These are phyloP conservation scores for Trichoderma orchidacearum DNA, from an alignment of 495 filamentous ascomycete species.

Conservation along the genomic window DNA sequence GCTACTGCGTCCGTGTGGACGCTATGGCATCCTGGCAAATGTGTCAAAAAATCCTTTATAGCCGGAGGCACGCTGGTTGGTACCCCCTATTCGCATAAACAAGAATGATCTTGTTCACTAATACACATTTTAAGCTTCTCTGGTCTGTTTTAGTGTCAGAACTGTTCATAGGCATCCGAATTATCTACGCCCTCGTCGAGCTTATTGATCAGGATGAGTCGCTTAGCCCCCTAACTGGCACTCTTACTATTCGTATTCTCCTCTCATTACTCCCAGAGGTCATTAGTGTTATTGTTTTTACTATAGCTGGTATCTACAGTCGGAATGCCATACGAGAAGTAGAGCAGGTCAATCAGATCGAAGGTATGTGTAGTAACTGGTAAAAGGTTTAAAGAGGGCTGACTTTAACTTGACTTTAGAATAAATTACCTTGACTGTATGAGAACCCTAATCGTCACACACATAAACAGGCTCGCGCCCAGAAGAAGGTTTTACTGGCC, in stretches of 20 bases:
- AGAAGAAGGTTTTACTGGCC: too few relatives aligned
- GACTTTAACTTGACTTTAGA: too few relatives aligned
- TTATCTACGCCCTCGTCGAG: not conserved
- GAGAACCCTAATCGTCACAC: too few relatives aligned
- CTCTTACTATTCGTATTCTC: not conserved
- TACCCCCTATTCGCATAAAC: not conserved
- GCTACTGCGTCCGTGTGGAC: not conserved
- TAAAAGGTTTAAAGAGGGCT: too few relatives aligned
- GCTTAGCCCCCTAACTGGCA: not conserved
- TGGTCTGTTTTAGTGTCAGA: not conserved
- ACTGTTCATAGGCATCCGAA: not conserved
- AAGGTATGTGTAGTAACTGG: too few relatives aligned
- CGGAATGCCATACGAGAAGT: too few relatives aligned
- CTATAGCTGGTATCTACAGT: not conserved
- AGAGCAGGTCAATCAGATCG: too few relatives aligned
- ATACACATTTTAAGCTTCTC: not conserved
- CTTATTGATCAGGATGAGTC: not conserved
- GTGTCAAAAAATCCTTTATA: not conserved
- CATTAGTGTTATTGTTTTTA: not conserved
- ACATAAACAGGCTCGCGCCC: too few relatives aligned
- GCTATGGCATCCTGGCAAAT: not conserved
- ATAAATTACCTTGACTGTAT: too few relatives aligned
- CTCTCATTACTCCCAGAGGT: not conserved
- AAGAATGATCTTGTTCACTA: not conserved
- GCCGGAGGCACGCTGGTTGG: not conserved